Evolutionary conservation across 768 basidiomycete species (phyloP).

Genomic region (Agrocybe pediades): DNA sequence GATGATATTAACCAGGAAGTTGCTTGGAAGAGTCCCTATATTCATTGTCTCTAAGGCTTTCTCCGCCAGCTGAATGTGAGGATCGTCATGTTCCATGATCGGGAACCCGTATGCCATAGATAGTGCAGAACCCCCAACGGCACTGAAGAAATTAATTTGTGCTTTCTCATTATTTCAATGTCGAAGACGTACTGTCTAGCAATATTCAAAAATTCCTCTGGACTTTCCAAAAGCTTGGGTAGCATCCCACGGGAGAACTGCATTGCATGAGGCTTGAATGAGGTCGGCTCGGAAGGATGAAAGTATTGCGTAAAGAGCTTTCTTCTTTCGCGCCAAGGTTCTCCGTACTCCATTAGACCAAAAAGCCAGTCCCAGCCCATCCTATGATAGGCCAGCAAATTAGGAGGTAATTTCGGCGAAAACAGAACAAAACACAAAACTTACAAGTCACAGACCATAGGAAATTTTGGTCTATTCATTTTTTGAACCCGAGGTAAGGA

Average conservation of each 20-base stretch:
- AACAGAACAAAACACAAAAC: neutral
- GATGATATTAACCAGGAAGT: conserved; percentile 46
- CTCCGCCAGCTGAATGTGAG: conserved; percentile 43
- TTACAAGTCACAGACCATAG: conserved; percentile 9
- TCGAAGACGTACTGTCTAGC: too few relatives aligned
- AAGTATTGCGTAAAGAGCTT: conserved; percentile 43
- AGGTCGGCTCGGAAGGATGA: conserved; percentile 29
- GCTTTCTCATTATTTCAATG: too few relatives aligned
- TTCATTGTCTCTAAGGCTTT: conserved; percentile 34
- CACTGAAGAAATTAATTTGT: conserved; percentile 23
- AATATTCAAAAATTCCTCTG: conserved; percentile 37
- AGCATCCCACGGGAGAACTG: conserved; percentile 33
- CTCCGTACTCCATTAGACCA: conserved; percentile 39
- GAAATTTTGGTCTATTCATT: neutral
- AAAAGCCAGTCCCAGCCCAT: conserved; percentile 45
- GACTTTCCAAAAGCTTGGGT: conserved; percentile 28
- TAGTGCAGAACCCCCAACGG: conserved; percentile 42
- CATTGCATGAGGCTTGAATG: conserved; percentile 30
- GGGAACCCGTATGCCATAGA: conserved; percentile 49
- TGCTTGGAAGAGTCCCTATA: conserved; percentile 37
- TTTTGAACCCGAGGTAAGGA: neutral
- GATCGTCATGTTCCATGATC: conserved; percentile 39
- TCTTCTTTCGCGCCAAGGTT: conserved; percentile 41
- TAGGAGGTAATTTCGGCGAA: neutral
- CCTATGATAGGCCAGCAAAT: conserved; percentile 23